phyloP scores from a whole-genome alignment of 2,329 filamentous ascomycete genomes.

The Capronia americana region DNA sequence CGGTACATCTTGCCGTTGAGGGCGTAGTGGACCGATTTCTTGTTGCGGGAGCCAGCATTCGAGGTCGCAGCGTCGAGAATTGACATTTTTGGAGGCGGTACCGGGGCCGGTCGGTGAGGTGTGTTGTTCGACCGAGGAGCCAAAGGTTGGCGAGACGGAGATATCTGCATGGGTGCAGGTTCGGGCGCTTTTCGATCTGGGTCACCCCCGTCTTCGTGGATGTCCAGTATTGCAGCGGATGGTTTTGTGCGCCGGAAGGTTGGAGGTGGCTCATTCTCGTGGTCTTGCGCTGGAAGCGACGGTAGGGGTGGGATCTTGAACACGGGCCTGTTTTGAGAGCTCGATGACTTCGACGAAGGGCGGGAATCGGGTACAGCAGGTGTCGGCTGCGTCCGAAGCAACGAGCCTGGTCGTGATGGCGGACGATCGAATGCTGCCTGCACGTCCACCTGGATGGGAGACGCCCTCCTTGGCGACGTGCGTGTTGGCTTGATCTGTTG shows the following conservation, averaged over 20 bases:
- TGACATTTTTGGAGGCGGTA: constrained; percentile 93
- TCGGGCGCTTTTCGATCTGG: constrained; percentile 44
- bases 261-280: constrained; percentile 81
- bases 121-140: constrained; percentile 69
- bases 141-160: constrained; percentile 54
- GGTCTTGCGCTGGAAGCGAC: constrained; percentile 71
- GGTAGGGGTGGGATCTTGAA: constrained; percentile 65
- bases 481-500: constrained; percentile 40
- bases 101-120: constrained; percentile 74
- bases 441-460: constrained; percentile 25
- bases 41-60: constrained; percentile 75
- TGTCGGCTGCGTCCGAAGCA: constrained; percentile 46
- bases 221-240: constrained; percentile 63
- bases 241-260: constrained; percentile 70
- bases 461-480: constrained; percentile 16
- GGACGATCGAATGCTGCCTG: constrained; percentile 36
- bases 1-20: constrained; percentile 93
- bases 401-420: constrained; percentile 33
- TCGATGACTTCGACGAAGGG: constrained; percentile 49
- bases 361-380: constrained; percentile 51
- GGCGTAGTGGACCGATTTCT: constrained; percentile 81
- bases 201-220: constrained; percentile 55
- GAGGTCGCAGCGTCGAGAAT: constrained; percentile 90
- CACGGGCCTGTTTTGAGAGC: constrained; percentile 57
- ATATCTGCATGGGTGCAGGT: constrained; percentile 54